Conservation (phyloP, 495 filamentous ascomycete species). For the Parachaetomium inaequale region DNA sequence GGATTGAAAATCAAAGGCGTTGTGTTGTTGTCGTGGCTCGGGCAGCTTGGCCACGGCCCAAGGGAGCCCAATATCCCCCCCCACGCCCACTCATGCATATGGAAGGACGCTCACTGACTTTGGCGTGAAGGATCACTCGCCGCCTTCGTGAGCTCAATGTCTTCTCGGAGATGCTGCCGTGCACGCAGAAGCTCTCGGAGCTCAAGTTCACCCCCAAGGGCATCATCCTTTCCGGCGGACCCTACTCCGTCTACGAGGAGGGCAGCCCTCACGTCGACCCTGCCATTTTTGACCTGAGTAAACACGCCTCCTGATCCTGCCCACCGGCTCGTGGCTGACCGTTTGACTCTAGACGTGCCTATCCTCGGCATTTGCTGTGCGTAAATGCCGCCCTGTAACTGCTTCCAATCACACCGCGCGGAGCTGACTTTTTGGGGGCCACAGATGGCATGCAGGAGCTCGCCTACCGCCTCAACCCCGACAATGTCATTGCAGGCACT, state of each 20-base stretch:
- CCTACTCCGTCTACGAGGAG: conserved; percentile 36
- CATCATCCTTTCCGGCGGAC: conserved; percentile 71
- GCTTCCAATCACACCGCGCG: background rate
- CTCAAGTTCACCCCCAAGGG: conserved; percentile 79
- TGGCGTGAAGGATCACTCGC: conserved; percentile 20
- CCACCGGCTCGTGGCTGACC: background rate
- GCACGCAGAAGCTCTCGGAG: conserved; percentile 78
- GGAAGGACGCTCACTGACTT: conserved; percentile 1
- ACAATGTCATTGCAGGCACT: conserved; percentile 69
- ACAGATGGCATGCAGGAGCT: conserved; percentile 57
- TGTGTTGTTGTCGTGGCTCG: background rate
- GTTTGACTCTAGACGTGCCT: conserved; percentile 21
- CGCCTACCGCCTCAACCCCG: conserved; percentile 64
- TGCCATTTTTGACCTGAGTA: conserved; percentile 68
- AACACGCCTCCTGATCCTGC: conserved; percentile 42
- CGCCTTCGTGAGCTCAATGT: conserved; percentile 56
- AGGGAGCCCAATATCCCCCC: background rate
- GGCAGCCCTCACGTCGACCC: conserved; percentile 57
- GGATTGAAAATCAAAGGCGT: conserved; percentile 2
- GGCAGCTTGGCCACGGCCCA: background rate
- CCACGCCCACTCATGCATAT: background rate
- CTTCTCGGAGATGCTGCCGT: conserved; percentile 89
- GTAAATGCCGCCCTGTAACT: background rate
- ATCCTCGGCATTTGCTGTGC: conserved; percentile 66
- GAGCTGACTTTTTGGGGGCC: conserved; percentile 7